These are phyloP conservation scores for Xylaria sp. DNA, from an alignment of 2,329 filamentous ascomycete species.

Conservation along the genomic window DNA sequence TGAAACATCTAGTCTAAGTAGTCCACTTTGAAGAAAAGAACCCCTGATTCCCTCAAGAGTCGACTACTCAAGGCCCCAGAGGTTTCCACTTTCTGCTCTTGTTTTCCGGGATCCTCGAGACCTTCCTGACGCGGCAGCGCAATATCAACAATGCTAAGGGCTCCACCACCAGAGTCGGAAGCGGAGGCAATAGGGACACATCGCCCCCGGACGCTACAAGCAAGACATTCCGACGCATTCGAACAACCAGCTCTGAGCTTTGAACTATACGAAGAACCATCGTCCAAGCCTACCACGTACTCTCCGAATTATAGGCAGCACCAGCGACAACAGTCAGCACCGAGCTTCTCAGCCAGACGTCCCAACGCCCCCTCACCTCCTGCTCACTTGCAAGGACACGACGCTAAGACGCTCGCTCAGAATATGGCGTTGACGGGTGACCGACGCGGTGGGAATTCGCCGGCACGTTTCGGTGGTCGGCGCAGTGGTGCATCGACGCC, in stretches of 20 bases:
- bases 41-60: slow-evolving; percentile 28
- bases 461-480: slow-evolving; percentile 49
- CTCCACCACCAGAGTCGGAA: slow-evolving; percentile 23
- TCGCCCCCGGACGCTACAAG: slow-evolving; percentile 9
- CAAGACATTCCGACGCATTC: slow-evolving; percentile 9
- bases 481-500: slow-evolving; percentile 47
- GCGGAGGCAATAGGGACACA: slow-evolving; percentile 15
- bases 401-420: slow-evolving; percentile 40
- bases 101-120: slow-evolving; percentile 31
- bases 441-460: slow-evolving; percentile 47
- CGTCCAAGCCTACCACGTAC: slow-evolving; percentile 34
- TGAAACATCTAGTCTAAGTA: slow-evolving; percentile 30
- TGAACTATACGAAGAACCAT: slow-evolving; percentile 39
- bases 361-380: slow-evolving; percentile 30
- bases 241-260: slow-evolving; percentile 28
- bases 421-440: slow-evolving; percentile 59
- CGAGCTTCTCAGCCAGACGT: slow-evolving; percentile 35
- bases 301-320: slow-evolving; percentile 40
- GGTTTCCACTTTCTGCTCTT: slow-evolving; percentile 22
- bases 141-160: slow-evolving; percentile 45
- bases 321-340: slow-evolving; percentile 46
- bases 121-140: slow-evolving; percentile 36
- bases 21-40: slow-evolving; percentile 5
- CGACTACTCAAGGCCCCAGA: neutral
- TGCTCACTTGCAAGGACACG: slow-evolving; percentile 36